These are phyloP conservation scores for Blastomyces silverae DNA, from an alignment of 2,329 filamentous ascomycete genomes.

Conservation along the genomic window DNA sequence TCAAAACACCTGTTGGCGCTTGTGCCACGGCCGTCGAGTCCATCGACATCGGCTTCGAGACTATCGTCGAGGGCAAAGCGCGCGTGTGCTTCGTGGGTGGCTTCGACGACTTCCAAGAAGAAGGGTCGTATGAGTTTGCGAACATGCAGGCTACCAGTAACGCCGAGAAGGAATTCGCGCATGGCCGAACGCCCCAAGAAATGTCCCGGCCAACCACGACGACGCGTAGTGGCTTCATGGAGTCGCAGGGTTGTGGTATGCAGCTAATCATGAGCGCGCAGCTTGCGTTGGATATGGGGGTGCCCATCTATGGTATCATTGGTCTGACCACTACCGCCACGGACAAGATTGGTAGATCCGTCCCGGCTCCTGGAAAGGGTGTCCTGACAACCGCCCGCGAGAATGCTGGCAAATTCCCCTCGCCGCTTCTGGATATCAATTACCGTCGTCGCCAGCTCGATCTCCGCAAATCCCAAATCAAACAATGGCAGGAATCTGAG, in stretches of 20 bases:
- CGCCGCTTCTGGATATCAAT: conserved; percentile 91
- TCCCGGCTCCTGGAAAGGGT: conserved; percentile 93
- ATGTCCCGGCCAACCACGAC: conserved; percentile 98
- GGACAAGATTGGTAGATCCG: conserved; percentile 97
- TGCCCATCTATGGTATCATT: conserved; percentile 92
- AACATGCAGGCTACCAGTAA: conserved; percentile 99
- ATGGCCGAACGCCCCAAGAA: conserved; percentile 89
- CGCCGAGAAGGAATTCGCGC: conserved; percentile 89
- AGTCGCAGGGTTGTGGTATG: conserved; percentile 96
- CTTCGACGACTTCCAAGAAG: conserved; percentile 98
- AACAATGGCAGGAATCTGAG: conserved; percentile 93
- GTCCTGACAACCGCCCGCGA: conserved; percentile 93
- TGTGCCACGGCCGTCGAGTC: conserved; percentile 97
- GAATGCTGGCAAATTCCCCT: conserved; percentile 83
- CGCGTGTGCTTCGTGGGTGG: conserved; percentile 96
- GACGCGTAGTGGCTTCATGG: conserved; percentile 97
- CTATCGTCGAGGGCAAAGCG: conserved; percentile 96
- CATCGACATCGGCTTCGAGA: conserved; percentile 95
- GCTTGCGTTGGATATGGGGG: conserved; percentile 95
- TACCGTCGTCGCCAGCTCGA: conserved; percentile 95
- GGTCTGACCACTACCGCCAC: conserved; percentile 92
- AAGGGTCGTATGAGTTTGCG: conserved; percentile 98
- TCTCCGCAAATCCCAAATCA: conserved; percentile 87
- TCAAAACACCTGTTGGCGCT: conserved; percentile 97
- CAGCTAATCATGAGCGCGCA: conserved; percentile 98